These are phyloP conservation scores for Curvularia lunata DNA, from an alignment of 2,329 filamentous ascomycete genomes.

Conservation along the genomic window DNA sequence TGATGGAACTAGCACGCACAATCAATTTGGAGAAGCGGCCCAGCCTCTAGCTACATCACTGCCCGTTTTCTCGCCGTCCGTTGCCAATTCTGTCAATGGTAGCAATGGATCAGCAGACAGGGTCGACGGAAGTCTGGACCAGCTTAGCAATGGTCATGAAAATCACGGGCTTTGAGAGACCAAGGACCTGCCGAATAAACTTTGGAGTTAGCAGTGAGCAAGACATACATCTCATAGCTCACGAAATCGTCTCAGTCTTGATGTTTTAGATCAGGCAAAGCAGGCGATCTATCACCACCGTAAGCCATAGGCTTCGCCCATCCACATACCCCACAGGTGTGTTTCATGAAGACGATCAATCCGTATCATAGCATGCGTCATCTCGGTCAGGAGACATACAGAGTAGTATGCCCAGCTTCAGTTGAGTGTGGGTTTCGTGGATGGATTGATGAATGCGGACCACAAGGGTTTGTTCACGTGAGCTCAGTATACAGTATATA, in stretches of 20 bases:
- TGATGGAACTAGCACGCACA: not conserved
- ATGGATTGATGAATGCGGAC: not conserved
- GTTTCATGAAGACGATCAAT: not conserved
- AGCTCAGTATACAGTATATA: constrained; percentile 1
- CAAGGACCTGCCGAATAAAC: not conserved
- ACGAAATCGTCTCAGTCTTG: no score
- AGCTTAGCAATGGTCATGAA: not conserved
- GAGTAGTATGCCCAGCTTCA: not conserved
- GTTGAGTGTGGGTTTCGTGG: not conserved
- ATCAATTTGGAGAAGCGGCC: not conserved
- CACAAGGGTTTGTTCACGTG: not conserved
- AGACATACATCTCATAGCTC: no score
- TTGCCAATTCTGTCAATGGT: not conserved
- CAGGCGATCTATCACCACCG: no score
- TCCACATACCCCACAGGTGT: no score
- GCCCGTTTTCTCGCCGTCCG: not conserved
- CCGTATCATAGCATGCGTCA: not conserved
- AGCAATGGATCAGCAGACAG: not conserved
- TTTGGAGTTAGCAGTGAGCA: not conserved
- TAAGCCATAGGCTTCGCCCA: no score
- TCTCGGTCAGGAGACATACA: not conserved
- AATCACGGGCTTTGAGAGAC: not conserved
- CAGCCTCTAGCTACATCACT: not conserved
- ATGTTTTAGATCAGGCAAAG: no score
- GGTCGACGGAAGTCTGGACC: not conserved